Base-by-base conservation (phyloP, 2,329 filamentous ascomycete species). In the Aspergillus quadricinctus region DNA sequence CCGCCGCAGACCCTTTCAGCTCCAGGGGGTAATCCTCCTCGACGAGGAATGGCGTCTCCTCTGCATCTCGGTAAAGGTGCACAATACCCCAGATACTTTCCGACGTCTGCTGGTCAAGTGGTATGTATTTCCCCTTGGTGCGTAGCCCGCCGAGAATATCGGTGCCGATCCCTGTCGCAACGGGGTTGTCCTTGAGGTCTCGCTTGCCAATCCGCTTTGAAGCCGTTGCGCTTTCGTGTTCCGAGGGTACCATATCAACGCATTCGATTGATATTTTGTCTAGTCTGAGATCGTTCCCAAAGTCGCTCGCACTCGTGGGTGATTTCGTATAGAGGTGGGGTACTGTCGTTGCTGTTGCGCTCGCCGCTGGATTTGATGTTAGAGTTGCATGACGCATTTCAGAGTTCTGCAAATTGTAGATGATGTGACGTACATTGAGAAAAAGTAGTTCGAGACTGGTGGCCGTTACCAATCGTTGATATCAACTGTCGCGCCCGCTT, bases 1-100 rank as follows among this genome's bases (percentile, higher is more conserved):
- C 70, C 27, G 71, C 67, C 14, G 72, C 67, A 0, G 73, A 74
- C 3, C 74, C 73, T 50, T 72, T 72, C 52, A 75, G 59, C 48
- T 73, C 67, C 27, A 72, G 64, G 11, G 74, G 70, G 53, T 82
- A 78, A 48, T 81, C 77, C 55, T 83, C 72, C 25, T 69, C 65
- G 10, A 63, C 65, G 11, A 91, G 75, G 11, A 79, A 82, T 1
- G 84, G 79, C 0, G 87, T 88, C 71, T 95, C 89, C 57, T 91
- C 84, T 1, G 83, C 84, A 72, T 97, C 93, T 9, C 92, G 85
- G 72, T 97, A 99, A 28, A 99, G 82, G 72, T 97, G 94, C 2
- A 99, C 92, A 14, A 97, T 85, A 1, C 94, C 94, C 88, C 91
- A 97, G 45, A 91, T 90, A 1, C 92, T 81, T 57, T 96, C 88